Evolutionary conservation across 2,329 filamentous ascomycete species (phyloP), one percentile per base, ranked within the genome.

Genomic region (Hypoxylon sp.): DNA sequence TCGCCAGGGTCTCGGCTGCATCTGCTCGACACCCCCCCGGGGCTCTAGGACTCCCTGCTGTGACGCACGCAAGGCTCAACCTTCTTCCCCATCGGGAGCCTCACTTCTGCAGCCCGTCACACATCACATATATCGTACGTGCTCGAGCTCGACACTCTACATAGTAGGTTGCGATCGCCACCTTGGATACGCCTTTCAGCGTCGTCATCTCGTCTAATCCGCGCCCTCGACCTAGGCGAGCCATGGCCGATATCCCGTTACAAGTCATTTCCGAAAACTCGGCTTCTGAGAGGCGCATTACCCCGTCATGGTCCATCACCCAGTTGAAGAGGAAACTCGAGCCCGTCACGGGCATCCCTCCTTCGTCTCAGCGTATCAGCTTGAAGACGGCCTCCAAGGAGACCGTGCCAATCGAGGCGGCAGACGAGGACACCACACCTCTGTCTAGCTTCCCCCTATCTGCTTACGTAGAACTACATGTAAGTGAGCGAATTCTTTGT

Each of bases 311-410:
- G 95, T 89, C 88, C 60, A 89, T 99, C 71, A 81, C 83, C 52
- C 88, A 91, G 69, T 83, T 98, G 69, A 97, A 94, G 78, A 78
- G 82, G 49, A 96, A 95, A 75, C 87, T 99, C 48, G 94, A 98
- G 76, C 89, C 92, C 60, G 88, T 98, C 76, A 98, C 94, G 1
- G 95, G 95, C 60, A 87, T 98, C 31, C 94, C 95, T 13, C 90
- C 93, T 9, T 83, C 83, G 24, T 87, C 83, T 58, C 95, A 98
- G 75, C 85, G 81, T 61, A 83, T 99, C 60, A 87, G 81, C 24
- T 80, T 97, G 71, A 90, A 88, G 72, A 79, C 87, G 13, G 80
- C 83, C 27, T 76, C 78, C 54, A 82, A 86, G 67, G 82, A 87
- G 62, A 80, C 81, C 60, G 81, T 91, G 64, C 75, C 88, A 48